phyloP scores from a whole-genome alignment of 1,284 basidiomycete species.

The Ganoderma sinense region DNA sequence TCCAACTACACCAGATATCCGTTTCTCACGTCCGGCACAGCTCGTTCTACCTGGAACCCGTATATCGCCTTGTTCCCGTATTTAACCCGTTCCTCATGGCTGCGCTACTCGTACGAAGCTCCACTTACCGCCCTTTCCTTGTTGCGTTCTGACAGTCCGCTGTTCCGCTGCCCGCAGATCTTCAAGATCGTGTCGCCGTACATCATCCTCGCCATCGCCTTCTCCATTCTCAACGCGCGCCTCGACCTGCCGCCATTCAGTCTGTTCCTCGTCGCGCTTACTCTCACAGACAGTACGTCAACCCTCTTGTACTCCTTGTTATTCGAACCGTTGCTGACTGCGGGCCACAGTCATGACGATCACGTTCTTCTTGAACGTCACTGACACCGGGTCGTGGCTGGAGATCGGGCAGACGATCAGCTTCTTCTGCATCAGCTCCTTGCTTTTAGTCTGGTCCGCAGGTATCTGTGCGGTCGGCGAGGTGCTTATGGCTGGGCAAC shows the following conservation, averaged over 20 bases:
- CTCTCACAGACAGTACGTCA: conserved; percentile 75
- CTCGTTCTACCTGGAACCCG: conserved; percentile 90
- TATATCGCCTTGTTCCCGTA: conserved; percentile 87
- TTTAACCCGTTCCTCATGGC: conserved; percentile 92
- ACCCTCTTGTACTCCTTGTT: conserved; percentile 12
- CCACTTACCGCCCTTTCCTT: neutral
- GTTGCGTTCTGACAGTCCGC: neutral
- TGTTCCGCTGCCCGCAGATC: conserved; percentile 59
- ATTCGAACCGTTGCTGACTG: conserved; percentile 9
- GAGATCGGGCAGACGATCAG: conserved; percentile 91
- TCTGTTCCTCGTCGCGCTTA: conserved; percentile 77
- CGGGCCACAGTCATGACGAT: conserved; percentile 71
- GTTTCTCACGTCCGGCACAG: conserved; percentile 41
- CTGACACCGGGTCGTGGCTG: conserved; percentile 87
- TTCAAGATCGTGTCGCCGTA: conserved; percentile 89
- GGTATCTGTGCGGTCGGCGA: conserved; percentile 77
- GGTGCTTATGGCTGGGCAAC: conserved; percentile 49
- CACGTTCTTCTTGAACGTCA: conserved; percentile 86
- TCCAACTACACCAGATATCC: neutral
- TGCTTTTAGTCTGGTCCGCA: conserved; percentile 82
- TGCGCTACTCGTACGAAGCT: conserved; percentile 60
- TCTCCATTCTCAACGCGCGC: conserved; percentile 72
- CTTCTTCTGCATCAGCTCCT: conserved; percentile 87
- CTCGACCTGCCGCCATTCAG: conserved; percentile 79
- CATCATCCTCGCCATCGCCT: conserved; percentile 73